Evolutionary conservation across 148 eudicot species (phyloP), one percentile per base, ranked within the genome.

Genomic region (Rhododendron ferrugineum): DNA sequence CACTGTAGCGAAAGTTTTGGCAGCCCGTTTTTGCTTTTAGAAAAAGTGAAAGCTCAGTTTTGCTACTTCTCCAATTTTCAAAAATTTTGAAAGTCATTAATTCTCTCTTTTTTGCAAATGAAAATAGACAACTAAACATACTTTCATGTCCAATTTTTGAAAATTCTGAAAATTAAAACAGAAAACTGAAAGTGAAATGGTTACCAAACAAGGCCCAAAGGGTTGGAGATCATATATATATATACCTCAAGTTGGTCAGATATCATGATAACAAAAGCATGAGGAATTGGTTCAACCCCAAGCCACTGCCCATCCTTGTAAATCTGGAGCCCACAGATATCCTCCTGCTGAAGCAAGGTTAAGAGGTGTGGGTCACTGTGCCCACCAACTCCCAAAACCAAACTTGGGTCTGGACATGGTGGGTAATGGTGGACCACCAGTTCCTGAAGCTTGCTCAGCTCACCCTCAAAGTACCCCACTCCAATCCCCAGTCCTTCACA

Each of bases 191-290:
- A n/a, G n/a, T n/a, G n/a, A n/a, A n/a, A n/a, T n/a, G n/a, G n/a
- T n/a, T n/a, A n/a, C n/a, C n/a, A n/a, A n/a, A n/a, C n/a, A n/a
- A n/a, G n/a, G n/a, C n/a, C n/a, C n/a, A n/a, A 66, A 28, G 15
- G 4, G 36, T 1, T 62, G 16, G n/a, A 44, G 28, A 62, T 62
- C 32, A 50, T 18, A 14, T 46, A 7, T 50, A 7, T 50, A 15
- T 52, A 15, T 50, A 76, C 79, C 52, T 50, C 23, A 14, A 54
- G 42, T 13, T 52, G 37, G 47, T 30, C n/a, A 15, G 90, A 88
- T 88, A 90, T n/a, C 58, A 68, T 89, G 90, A 87, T 78, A 84
- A 62, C 92, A 88, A 15, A 92, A 86, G 87, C 89, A 88, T 77
- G 68, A 23, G 79, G 79, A 23, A 37, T 23, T 8, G 47, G 79